phyloP scores from a whole-genome alignment of 345 rosid genomes.

The Eutrema heterophyllum region DNA sequence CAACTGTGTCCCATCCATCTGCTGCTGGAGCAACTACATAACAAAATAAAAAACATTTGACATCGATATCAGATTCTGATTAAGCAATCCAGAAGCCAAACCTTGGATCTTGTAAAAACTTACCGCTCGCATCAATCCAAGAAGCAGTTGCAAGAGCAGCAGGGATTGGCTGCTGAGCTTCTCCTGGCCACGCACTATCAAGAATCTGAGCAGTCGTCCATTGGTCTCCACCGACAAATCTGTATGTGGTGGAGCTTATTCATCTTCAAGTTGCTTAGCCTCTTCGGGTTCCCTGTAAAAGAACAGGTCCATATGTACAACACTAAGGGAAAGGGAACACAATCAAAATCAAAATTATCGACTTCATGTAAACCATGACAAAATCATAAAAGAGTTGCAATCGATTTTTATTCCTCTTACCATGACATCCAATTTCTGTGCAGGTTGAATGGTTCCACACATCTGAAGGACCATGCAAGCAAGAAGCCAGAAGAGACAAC shows the following conservation, averaged over 20 bases:
- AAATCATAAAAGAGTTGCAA: no score
- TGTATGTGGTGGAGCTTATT: constrained; percentile 27
- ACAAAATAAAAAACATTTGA: not conserved
- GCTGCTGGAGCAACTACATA: not conserved
- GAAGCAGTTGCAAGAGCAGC: constrained; percentile 40
- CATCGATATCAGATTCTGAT: not conserved
- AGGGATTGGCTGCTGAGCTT: constrained; percentile 43
- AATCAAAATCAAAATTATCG: no score
- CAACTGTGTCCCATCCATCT: constrained; percentile 8
- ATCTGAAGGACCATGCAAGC: no score
- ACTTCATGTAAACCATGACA: not conserved
- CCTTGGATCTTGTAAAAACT: not conserved
- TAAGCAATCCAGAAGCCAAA: no score
- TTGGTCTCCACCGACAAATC: constrained; percentile 35
- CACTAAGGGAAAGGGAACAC: no score
- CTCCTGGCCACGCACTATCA: constrained; percentile 48
- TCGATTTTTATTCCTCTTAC: constrained; percentile 35
- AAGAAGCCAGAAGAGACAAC: no score
- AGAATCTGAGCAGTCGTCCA: constrained; percentile 43
- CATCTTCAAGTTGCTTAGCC: constrained; percentile 47
- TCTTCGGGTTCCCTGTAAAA: constrained; percentile 69
- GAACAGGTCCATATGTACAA: constrained; percentile 51
- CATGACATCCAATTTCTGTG: constrained; percentile 30
- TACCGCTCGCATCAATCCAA: constrained; percentile 35
- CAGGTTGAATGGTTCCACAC: no score